A percentile compares a stretch with the other conserved stretches of the same genome.
Evolutionary conservation across 306 rosid genomes (phyloP).

Genomic region (Hylodesmum podocarpum): DNA sequence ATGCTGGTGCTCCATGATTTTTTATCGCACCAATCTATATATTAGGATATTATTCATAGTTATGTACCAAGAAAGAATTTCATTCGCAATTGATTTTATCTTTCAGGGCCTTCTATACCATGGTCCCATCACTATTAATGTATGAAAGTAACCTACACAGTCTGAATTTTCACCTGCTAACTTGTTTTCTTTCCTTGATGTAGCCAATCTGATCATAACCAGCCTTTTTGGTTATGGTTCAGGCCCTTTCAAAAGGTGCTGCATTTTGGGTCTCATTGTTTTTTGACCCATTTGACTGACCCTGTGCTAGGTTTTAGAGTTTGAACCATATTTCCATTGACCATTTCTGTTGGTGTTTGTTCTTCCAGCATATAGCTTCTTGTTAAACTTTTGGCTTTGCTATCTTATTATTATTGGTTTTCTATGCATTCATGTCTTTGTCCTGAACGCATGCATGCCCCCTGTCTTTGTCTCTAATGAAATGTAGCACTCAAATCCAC

Average conservation of each 20-base stretch:
- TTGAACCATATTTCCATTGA: neutral
- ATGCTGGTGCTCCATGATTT: neutral
- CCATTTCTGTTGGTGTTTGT: neutral
- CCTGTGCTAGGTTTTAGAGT: neutral
- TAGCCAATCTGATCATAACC: neutral
- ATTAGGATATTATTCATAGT: neutral
- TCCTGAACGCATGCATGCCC: neutral
- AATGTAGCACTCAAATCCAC: too few relatives aligned
- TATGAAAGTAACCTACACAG: neutral
- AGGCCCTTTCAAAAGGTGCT: neutral
- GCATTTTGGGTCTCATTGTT: neutral
- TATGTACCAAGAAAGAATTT: neutral
- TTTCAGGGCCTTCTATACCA: neutral
- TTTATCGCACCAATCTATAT: neutral
- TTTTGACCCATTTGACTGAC: neutral
- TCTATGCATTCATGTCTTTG: neutral
- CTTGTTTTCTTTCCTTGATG: neutral
- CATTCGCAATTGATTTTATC: neutral
- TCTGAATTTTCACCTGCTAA: neutral
- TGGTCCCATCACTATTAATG: neutral
- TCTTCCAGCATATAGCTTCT: neutral
- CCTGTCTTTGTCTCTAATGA: neutral
- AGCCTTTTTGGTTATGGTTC: neutral
- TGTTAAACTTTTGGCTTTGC: neutral
- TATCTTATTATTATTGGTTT: neutral